These are phyloP conservation scores for Melianthus villosus DNA, from an alignment of 441 rosid species.

Conservation along the genomic window DNA sequence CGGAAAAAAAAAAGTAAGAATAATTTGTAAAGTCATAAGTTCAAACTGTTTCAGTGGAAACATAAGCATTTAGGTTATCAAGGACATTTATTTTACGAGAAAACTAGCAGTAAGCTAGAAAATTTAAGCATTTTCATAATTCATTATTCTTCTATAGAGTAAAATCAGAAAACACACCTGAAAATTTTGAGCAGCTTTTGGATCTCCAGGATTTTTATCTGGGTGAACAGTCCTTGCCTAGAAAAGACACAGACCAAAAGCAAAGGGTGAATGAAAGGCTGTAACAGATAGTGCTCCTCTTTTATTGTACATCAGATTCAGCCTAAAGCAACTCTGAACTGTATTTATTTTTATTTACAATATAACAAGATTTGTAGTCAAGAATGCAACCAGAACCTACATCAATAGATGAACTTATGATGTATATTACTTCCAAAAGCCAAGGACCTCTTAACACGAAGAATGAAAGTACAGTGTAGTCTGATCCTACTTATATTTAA, in stretches of 20 bases:
- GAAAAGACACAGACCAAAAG: constrained; percentile 9
- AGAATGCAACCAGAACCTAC: not conserved
- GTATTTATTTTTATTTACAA: not conserved
- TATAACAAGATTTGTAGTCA: not conserved
- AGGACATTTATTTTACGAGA: not conserved
- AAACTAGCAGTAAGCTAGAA: not conserved
- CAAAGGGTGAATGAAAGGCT: not conserved
- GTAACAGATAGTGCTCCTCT: not conserved
- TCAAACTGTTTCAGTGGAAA: too few species aligned
- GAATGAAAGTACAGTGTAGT: too few species aligned
- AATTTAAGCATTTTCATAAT: not conserved
- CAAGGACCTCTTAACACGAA: too few species aligned
- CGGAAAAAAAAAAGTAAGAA: not conserved
- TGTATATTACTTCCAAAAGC: too few species aligned
- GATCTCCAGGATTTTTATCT: constrained; percentile 80
- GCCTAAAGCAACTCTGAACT: not conserved
- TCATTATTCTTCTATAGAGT: not conserved
- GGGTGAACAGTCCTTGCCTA: constrained; percentile 89
- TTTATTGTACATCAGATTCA: not conserved
- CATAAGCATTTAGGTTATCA: not conserved
- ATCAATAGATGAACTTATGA: too few species aligned
- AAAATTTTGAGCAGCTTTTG: constrained; percentile 74
- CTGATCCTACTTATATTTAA: too few species aligned
- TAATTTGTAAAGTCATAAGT: not conserved
- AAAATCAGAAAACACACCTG: constrained; percentile 29